Base-by-base conservation (phyloP, 345 rosid genomes). In the Eucalyptus polyanthemos region DNA sequence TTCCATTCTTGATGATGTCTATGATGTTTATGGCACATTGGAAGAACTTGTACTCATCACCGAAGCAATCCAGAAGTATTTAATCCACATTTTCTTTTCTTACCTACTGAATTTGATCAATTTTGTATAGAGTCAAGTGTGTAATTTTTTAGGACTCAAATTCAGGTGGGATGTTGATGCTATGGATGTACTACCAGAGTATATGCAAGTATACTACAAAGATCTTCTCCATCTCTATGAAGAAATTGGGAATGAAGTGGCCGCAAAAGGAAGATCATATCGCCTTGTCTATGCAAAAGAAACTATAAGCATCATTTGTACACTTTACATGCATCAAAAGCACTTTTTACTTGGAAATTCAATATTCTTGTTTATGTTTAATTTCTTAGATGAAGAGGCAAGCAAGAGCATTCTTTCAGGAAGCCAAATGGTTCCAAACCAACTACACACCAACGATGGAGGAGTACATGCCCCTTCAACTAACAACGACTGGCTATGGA, bases 171-270 rank as follows among this genome's bases (percentile, higher is more conserved):
- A 90, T 50, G 87, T 56, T 2, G 56, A 27, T 27, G 83, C 89
- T 53, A 37, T 76, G 21, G 89, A 90, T 49, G 31, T 89, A 29
- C 88, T 90, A 1, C 92, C 89, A 14, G 90, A 92, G 76, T 94
- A 93, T 88, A 92, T 92, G 92, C 89, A 91, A 76, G n/a, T 86
- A 21, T 91, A 86, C 86, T 93, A 91, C 88, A 86, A 89, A 50
- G 92, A 87, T 50, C 87, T 93, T 31, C 87, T 92, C 51, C 91
- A 91, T 88, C 88, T 89, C 47, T 90, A 89, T 87, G 88, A 87
- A 31, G 89, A 87, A 88, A 89, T 93, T 58, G 93, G 89, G 86
- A 86, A 87, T 45, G 87, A 89, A 21, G 56, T 93, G 19, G 80
- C 91, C 3, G 65, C 42, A 60, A 42, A 88, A 40, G 90, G 91